Conservation (phyloP, 2,329 filamentous ascomycete genomes). For the Pezicula carpinea region DNA sequence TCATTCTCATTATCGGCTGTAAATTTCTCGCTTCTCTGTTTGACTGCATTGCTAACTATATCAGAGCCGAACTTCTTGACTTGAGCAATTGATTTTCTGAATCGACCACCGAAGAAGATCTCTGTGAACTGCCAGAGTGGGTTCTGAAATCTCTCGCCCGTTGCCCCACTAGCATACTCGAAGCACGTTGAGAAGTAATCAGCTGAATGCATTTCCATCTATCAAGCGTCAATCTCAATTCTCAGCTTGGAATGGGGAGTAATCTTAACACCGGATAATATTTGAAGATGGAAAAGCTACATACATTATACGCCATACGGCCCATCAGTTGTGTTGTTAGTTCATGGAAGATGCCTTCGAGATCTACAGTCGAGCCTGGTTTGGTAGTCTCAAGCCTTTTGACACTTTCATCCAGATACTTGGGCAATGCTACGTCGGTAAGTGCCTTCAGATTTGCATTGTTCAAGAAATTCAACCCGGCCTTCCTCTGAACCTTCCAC, state of each 20-base stretch:
- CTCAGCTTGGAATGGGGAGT: conserved; percentile 5
- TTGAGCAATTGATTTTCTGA: conserved; percentile 43
- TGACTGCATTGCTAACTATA: conserved; percentile 51
- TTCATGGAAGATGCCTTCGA: conserved; percentile 58
- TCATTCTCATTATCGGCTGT: conserved; percentile 13
- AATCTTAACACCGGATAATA: not conserved
- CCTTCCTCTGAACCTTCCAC: conserved; percentile 59
- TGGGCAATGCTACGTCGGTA: conserved; percentile 52
- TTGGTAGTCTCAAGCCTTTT: conserved; percentile 29
- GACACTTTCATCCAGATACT: conserved; percentile 43
- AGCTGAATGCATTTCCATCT: conserved; percentile 61
- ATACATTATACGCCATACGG: conserved; percentile 59
- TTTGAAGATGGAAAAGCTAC: not conserved
- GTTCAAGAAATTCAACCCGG: conserved; percentile 55
- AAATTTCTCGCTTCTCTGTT: conserved; percentile 29
- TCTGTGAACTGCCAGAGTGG: conserved; percentile 59
- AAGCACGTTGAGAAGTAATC: conserved; percentile 58
- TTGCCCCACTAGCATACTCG: conserved; percentile 56
- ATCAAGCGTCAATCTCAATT: conserved; percentile 1
- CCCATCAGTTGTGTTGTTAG: conserved; percentile 63
- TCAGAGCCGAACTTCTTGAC: conserved; percentile 51
- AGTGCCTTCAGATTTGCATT: conserved; percentile 51
- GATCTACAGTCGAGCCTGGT: conserved; percentile 37
- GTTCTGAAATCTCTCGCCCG: conserved; percentile 60
- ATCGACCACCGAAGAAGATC: conserved; percentile 39